Percentiles rank a stretch among this genome's conserved stretches.
Conservation (phyloP, 1,139 yeast genomes). For the Meyerozyma guilliermondii region DNA sequence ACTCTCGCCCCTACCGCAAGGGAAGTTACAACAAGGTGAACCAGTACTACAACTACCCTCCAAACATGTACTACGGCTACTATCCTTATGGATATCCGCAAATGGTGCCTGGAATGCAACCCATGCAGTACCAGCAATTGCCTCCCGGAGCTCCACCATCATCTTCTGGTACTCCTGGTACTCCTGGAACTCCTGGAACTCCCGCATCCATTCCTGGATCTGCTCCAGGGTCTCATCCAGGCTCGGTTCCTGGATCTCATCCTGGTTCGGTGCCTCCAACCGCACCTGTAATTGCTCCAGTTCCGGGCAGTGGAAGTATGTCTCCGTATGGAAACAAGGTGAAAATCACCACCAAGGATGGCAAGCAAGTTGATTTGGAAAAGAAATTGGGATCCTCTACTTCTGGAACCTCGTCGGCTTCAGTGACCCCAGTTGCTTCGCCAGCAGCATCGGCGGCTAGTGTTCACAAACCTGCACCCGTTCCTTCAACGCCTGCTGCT, state of each 20-base stretch:
- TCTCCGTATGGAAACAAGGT: slow-evolving; percentile 13
- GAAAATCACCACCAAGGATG: slow-evolving; percentile 42
- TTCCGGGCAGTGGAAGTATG: slow-evolving; percentile 1
- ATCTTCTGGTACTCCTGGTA: slow-evolving; percentile 1
- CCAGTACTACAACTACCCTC: slow-evolving; percentile 8
- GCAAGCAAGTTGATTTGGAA: slow-evolving; percentile 43
- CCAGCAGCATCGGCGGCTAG: slow-evolving; percentile 5
- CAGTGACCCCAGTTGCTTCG: slow-evolving; percentile 5
- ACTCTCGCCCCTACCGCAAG: slow-evolving; percentile 1
- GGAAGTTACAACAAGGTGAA: slow-evolving; percentile 2
- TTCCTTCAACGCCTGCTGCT: slow-evolving; percentile 6
- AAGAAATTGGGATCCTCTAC: slow-evolving; percentile 31
- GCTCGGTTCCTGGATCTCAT: background rate
- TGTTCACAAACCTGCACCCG: background rate
- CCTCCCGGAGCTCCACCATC: slow-evolving; percentile 3
- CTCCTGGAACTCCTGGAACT: background rate
- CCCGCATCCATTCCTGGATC: background rate
- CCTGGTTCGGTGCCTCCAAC: background rate
- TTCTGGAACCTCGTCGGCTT: slow-evolving; percentile 6
- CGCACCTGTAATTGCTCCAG: background rate
- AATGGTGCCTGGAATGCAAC: slow-evolving; percentile 10
- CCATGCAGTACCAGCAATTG: slow-evolving; percentile 1
- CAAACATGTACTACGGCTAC: slow-evolving; percentile 11
- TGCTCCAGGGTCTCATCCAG: background rate
- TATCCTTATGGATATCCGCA: slow-evolving; percentile 9